Evolutionary conservation across 495 filamentous ascomycete genomes (phyloP), one percentile per base, ranked within the genome.

Genomic region (Penicillium goetzii): DNA sequence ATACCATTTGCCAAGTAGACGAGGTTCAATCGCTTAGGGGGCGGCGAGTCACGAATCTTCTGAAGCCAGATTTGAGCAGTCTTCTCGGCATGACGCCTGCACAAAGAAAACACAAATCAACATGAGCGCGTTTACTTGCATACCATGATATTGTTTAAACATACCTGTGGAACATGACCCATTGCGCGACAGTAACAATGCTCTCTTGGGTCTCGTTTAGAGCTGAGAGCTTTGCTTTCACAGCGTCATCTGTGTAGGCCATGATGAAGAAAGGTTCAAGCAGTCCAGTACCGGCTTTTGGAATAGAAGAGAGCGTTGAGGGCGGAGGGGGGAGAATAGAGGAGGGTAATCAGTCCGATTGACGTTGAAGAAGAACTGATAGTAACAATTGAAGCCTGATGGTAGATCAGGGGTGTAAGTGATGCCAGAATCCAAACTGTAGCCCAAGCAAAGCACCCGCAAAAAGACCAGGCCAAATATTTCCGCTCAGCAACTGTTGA

Each of bases 101-200:
- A 49, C 33, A 52, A 58, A 57, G 7, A 64, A 41, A 47, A 17
- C 23, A 45, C 26, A 14, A 15, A 17, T 25, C 15, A 25, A 36
- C 40, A 38, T 80, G 63, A 80, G 72, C 52, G 62, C 26, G 34
- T 40, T 56, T 69, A 62, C 38, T 17, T 51, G 25, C 25, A 51
- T 51, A 26, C 2, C 12, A 47, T 50, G 38, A 28, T 49, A 59
- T 32, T 45, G 49, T 41, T 60, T 61, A 65, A 58, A 45, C 78
- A 68, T 90, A 96, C 93, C 92, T 88, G 78, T 99, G 93, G 74
- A 98, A 99, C 90, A 98, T 92, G 60, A 99, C 91, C 96, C 96
- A 99, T 89, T 97, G 93, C 49, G 93, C 89, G 55, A 96, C 93
- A 52, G 91, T 90, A 51, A 96, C 92, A 68, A 98, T 97, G 78